Evolutionary conservation across 164 flowering plant genomes (phyloP).

Genomic region (Nymphaea colorata): DNA sequence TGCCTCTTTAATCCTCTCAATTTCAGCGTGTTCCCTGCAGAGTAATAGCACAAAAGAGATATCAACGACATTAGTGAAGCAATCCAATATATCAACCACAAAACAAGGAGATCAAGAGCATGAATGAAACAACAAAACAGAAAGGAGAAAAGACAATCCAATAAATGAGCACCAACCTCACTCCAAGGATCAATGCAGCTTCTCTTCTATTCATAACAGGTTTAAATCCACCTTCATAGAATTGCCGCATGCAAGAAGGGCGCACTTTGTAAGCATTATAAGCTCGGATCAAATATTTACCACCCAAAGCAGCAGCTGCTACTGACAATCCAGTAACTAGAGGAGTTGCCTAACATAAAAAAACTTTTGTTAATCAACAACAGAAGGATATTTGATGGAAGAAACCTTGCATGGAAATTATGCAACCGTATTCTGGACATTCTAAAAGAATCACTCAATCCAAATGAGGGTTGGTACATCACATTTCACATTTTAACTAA

Average conservation of each 20-base stretch:
- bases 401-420: too few species aligned
- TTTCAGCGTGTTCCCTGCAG: slow-evolving; percentile 17
- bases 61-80: too few species aligned
- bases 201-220: slow-evolving; percentile 20
- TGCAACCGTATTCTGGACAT: too few species aligned
- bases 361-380: not conserved
- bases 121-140: not conserved
- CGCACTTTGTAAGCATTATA: slow-evolving; percentile 22
- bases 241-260: slow-evolving; percentile 17
- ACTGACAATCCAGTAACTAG: slow-evolving; percentile 16
- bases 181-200: slow-evolving; percentile 23
- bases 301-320: slow-evolving; percentile 24
- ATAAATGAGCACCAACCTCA: slow-evolving; percentile 11
- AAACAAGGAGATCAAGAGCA: not conserved
- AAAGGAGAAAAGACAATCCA: not conserved
- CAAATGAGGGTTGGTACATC: too few species aligned
- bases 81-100: too few species aligned
- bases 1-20: slow-evolving; percentile 43
- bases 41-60: not conserved
- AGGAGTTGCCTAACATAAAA: slow-evolving; percentile 11
- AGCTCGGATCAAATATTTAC: slow-evolving; percentile 14
- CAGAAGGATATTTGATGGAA: not conserved
- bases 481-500: too few species aligned
- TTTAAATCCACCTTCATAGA: slow-evolving; percentile 25
- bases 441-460: too few species aligned